Base-by-base conservation (phyloP, 495 filamentous ascomycete species). In the Hypoxylon crocopeplum region DNA sequence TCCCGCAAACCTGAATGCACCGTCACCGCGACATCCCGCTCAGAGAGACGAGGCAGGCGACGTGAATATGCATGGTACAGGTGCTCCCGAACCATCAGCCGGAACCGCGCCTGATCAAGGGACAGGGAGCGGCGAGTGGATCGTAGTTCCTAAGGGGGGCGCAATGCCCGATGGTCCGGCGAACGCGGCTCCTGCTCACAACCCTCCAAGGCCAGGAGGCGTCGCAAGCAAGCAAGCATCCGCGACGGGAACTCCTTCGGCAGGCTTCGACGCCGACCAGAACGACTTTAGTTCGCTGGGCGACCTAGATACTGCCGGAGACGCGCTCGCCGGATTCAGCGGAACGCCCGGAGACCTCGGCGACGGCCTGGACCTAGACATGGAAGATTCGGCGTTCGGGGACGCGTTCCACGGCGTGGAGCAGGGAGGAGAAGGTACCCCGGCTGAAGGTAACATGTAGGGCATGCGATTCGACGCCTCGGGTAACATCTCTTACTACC, bases 331-430 rank as follows among this genome's bases (percentile, higher is more conserved):
- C 1, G 69, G 71, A n/a, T 80, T 78, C 40, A 72, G 75, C 27
- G 71, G 56, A 17, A 70, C 52, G 2, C 72, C 62, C 21, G 78
- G 68, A 3, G 72, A 74, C 5, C 63, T 78, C 8, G 74, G 71
- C 10, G 76, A 81, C 52, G 72, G 73, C 34, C 48, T 72, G n/a
- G 70, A 71, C 50, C 59, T 82, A 49, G 70, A 76, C 38, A 75
- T 83, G 76, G 80, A 83, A 53, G 81, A 84, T 63, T 78, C 75
- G 12, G 80, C 79, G 7, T 84, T 84, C 62, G 82, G 81, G 1
- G 79, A 84, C 33, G 82, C 82, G 11, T 82, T 83, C 47, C 80
- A 84, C 48, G 79, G 78, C 16, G 75, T 82, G 2, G 72, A 72
- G 15, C 68, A 70, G 17, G 58, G 56, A 15, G 58, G 58, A 24